Conservation (phyloP, 1,284 basidiomycete genomes). For the Cystobasidiaceae sp. region DNA sequence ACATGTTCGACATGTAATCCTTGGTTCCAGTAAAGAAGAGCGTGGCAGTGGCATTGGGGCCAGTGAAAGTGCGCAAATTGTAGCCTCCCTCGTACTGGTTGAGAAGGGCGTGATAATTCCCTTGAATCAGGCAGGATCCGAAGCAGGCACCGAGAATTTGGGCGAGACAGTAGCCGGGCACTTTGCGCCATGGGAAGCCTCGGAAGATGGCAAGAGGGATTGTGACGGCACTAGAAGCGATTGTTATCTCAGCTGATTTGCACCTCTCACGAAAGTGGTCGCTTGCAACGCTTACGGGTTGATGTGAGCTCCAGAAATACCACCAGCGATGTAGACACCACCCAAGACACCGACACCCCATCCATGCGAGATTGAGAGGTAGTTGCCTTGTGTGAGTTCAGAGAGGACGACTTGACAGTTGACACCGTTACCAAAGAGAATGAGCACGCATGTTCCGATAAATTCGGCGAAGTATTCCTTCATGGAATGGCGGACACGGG, state of each 20-base stretch:
- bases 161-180: slow-evolving; percentile 41
- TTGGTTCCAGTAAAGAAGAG: slow-evolving; percentile 38
- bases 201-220: slow-evolving; percentile 36
- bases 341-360: slow-evolving; percentile 33
- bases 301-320: slow-evolving; percentile 34
- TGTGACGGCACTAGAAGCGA: slow-evolving; percentile 26
- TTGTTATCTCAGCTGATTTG: too few species aligned
- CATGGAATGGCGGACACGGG: slow-evolving; percentile 5
- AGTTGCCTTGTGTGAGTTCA: slow-evolving; percentile 21
- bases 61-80: slow-evolving; percentile 26
- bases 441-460: slow-evolving; percentile 21
- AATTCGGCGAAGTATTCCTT: slow-evolving; percentile 30
- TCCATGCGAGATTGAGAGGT: slow-evolving; percentile 31
- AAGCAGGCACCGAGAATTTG: slow-evolving; percentile 42
- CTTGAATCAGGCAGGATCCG: slow-evolving; percentile 41
- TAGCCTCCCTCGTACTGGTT: slow-evolving; percentile 32
- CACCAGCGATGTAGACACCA: slow-evolving; percentile 28
- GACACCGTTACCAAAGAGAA: slow-evolving; percentile 32
- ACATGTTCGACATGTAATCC: slow-evolving; percentile 2
- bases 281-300: slow-evolving; percentile 25
- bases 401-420: slow-evolving; percentile 32
- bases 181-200: slow-evolving; percentile 45
- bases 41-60: slow-evolving; percentile 34
- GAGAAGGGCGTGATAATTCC: slow-evolving; percentile 36
- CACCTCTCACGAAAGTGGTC: too few species aligned